These are phyloP conservation scores for Vitis cinerea DNA, from an alignment of 164 flowering plant genomes.

Conservation along the genomic window DNA sequence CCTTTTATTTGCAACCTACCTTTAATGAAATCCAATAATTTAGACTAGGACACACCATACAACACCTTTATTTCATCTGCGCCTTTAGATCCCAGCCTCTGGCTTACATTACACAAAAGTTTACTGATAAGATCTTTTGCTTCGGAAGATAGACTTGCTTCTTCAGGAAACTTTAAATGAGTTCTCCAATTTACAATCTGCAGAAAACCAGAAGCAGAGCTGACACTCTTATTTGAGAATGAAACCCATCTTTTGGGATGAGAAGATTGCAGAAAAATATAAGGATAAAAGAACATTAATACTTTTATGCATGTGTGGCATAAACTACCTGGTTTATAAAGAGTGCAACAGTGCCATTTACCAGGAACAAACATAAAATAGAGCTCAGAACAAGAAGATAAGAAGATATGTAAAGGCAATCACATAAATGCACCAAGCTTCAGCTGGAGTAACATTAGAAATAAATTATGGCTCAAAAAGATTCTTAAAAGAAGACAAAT, in stretches of 20 bases:
- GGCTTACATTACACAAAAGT: constrained; percentile 61
- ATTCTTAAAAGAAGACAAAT: too few species aligned
- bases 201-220: constrained; percentile 4
- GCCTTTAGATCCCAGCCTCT: constrained; percentile 61
- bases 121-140: constrained; percentile 65
- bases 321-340: too few species aligned
- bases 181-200: constrained; percentile 76
- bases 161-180: constrained; percentile 71
- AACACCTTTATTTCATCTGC: constrained; percentile 80
- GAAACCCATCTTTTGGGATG: too few species aligned
- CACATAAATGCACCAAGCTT: too few species aligned
- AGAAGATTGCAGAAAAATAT: too few species aligned
- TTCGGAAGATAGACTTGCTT: constrained; percentile 54
- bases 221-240: background rate
- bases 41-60: constrained; percentile 40
- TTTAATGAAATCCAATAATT: constrained; percentile 7
- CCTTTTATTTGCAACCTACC: background rate
- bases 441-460: too few species aligned
- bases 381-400: background rate
- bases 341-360: background rate
- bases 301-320: constrained; percentile 4
- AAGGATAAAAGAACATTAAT: too few species aligned
- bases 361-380: background rate
- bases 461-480: too few species aligned
- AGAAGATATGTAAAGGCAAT: too few species aligned